Base-by-base conservation (phyloP, 495 filamentous ascomycete genomes). In the Penicillium flavigenum region DNA sequence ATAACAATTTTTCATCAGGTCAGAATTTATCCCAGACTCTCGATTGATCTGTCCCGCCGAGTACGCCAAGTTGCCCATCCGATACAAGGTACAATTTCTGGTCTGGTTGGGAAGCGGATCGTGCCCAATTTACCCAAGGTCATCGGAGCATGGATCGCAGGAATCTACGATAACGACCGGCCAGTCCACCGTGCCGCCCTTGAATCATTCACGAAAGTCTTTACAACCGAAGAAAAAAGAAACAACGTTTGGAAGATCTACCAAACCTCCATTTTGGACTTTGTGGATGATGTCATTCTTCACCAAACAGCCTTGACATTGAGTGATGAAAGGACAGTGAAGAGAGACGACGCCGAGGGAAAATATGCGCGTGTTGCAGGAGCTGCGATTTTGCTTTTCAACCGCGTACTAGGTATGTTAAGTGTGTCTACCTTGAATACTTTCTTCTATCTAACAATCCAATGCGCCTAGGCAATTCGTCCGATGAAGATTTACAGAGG, bases 91-190 rank as follows among this genome's bases (percentile, higher is more conserved):
- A 79, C 85, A 43, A 78, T 98, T 42, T 82, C 89, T 46, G 80
- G 77, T 17, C 81, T 87, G 9, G 84, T 83, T 24, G 88, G 90
- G 19, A 96, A 92, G 73, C 82, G 90, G 51, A 85, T 95, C 62
- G 90, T 86, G 36, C 89, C 83, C 61, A 78, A 87, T 63, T 77
- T 98, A 58, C 83, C 90, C 3, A 81, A 82, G 27, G 78, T 95
- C 31, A 85, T 91, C 20, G 91, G 89, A 8, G 79, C 90, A 11
- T 99, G 95, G 95, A 79, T 96, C 26, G 87, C 87, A 27, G 93
- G 95, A 12, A 79, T 86, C 2, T 93, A 91, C 65, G 95, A 99
- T 66, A 87, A 80, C 57, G 94, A 99, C 67, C 83, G 83, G 50
- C 76, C 77, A 14, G 89, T 88, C 1, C 79, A 86, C 27, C 85